These are phyloP conservation scores for Limonium bicolor DNA, from an alignment of 148 eudicot species.

Conservation along the genomic window DNA sequence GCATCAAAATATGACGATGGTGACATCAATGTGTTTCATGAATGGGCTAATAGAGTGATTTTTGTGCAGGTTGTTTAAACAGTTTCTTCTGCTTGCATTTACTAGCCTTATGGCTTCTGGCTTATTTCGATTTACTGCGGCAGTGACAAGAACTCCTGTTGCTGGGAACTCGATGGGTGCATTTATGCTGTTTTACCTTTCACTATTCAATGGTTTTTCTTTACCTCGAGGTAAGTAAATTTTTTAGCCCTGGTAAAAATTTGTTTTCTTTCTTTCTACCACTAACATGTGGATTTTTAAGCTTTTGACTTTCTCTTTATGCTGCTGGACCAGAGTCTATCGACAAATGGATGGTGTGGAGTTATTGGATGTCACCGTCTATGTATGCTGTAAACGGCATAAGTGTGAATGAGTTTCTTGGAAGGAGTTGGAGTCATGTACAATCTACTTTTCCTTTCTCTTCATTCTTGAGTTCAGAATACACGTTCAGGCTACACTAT, in stretches of 20 bases:
- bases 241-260: background rate
- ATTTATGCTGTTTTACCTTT: conserved; percentile 22
- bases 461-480: background rate
- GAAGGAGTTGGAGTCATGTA: conserved; percentile 48
- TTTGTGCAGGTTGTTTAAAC: conserved; percentile 38
- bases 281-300: background rate
- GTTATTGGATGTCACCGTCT: conserved; percentile 59
- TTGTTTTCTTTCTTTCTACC: background rate
- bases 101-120: conserved; percentile 38
- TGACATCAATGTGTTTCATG: background rate
- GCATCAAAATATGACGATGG: background rate
- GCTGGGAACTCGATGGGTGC: conserved; percentile 43
- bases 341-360: conserved; percentile 68
- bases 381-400: conserved; percentile 55
- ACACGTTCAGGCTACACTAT: no score
- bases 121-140: conserved; percentile 31
- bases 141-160: conserved; percentile 33
- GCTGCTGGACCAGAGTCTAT: conserved; percentile 23
- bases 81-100: conserved; percentile 33
- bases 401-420: conserved; percentile 48
- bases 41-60: background rate
- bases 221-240: conserved; percentile 33
- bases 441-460: conserved; percentile 1
- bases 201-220: conserved; percentile 43
- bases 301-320: background rate